Evolutionary conservation across 495 filamentous ascomycete species (phyloP).

Genomic region (Hypoxylon subgilvum): DNA sequence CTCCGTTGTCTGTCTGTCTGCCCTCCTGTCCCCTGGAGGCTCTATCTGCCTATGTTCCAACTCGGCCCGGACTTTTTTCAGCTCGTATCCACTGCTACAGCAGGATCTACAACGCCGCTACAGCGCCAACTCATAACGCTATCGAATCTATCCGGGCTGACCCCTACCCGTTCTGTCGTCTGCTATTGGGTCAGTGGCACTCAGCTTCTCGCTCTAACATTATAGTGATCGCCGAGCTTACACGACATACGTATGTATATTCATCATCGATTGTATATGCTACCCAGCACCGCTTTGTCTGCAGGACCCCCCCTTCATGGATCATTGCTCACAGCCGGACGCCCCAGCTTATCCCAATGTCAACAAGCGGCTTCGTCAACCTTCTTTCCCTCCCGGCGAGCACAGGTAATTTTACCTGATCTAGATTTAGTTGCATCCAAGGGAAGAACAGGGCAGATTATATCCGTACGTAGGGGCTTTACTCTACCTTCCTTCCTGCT

Average conservation of each 20-base stretch:
- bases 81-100: constrained; percentile 24
- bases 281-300: neutral
- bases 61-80: constrained; percentile 7
- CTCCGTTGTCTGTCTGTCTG: too few species aligned
- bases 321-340: neutral
- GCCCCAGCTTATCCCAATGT: constrained; percentile 3
- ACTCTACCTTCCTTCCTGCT: too few species aligned
- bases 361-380: constrained; percentile 11
- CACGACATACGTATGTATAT: constrained; percentile 8
- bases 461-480: constrained; percentile 1
- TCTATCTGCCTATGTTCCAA: neutral
- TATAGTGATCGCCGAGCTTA: constrained; percentile 35
- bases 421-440: constrained; percentile 7
- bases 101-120: constrained; percentile 11
- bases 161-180: constrained; percentile 4
- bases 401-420: constrained; percentile 14
- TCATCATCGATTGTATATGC: constrained; percentile 11
- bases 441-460: constrained; percentile 18
- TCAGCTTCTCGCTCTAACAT: constrained; percentile 27
- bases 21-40: neutral
- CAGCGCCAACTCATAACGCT: constrained; percentile 20
- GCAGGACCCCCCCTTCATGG: neutral
- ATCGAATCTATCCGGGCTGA: constrained; percentile 24
- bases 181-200: constrained; percentile 5
- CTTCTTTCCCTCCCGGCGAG: neutral